Percentiles rank a stretch among this genome's conserved stretches.
Conservation (phyloP, 1,284 basidiomycete species). For the Termitomyces sp. region DNA sequence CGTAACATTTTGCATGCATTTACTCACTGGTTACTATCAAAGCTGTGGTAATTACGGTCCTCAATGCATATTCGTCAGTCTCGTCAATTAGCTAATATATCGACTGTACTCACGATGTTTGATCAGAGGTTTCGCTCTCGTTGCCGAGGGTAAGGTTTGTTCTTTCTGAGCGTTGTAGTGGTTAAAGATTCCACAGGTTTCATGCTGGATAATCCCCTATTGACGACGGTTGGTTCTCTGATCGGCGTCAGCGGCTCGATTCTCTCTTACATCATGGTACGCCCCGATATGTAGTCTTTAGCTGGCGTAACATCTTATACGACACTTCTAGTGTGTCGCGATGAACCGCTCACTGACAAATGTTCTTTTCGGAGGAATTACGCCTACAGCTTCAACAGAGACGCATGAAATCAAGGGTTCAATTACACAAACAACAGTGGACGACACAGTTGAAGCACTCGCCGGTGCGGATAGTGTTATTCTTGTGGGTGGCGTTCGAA, state of each 20-base stretch:
- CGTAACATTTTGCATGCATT: not conserved
- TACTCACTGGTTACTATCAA: conserved; percentile 5
- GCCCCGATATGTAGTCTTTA: conserved; percentile 5
- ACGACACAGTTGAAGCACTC: conserved; percentile 75
- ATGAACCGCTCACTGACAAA: conserved; percentile 82
- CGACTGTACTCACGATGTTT: not conserved
- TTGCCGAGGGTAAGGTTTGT: conserved; percentile 68
- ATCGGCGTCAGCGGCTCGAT: conserved; percentile 88
- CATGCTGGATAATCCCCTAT: conserved; percentile 80
- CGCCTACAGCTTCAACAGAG: conserved; percentile 47
- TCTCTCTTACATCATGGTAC: conserved; percentile 84
- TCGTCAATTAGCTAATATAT: not conserved
- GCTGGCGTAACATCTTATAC: conserved; percentile 4
- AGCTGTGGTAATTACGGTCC: conserved; percentile 84
- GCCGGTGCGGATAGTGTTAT: conserved; percentile 80
- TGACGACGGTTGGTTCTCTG: conserved; percentile 76
- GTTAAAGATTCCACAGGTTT: conserved; percentile 45
- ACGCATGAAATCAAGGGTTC: conserved; percentile 74
- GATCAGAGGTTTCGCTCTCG: conserved; percentile 73
- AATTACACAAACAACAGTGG: conserved; percentile 70
- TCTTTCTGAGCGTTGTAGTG: not conserved
- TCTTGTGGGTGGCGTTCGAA: conserved; percentile 41
- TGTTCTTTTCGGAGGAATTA: conserved; percentile 78
- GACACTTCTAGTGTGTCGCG: conserved; percentile 65
- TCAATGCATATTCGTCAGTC: conserved; percentile 75